These are phyloP conservation scores for Daldinia decipiens DNA, from an alignment of 495 filamentous ascomycete genomes.

Conservation along the genomic window DNA sequence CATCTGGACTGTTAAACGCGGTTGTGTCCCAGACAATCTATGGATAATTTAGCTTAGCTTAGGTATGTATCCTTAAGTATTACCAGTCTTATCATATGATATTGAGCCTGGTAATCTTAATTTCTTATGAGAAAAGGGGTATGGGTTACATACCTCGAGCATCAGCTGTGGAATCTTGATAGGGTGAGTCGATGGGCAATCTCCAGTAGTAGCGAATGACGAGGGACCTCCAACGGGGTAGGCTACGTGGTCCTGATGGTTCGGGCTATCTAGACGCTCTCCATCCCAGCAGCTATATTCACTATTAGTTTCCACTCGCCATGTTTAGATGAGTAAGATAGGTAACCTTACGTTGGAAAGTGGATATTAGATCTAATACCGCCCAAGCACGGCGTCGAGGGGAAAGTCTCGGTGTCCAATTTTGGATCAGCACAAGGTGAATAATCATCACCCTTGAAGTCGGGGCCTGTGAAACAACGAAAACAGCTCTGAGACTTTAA, in stretches of 20 bases:
- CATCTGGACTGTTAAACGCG: constrained; percentile 50
- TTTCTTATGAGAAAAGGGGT: neutral
- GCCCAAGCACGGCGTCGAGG: constrained; percentile 45
- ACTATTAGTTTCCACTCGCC: neutral
- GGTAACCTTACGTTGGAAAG: constrained; percentile 52
- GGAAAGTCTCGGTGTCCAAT: constrained; percentile 51
- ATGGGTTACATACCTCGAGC: constrained; percentile 45
- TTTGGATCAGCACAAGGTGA: constrained; percentile 48
- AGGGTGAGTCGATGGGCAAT: constrained; percentile 56
- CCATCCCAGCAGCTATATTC: constrained; percentile 52
- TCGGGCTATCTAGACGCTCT: constrained; percentile 50
- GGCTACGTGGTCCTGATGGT: constrained; percentile 56
- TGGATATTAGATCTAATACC: constrained; percentile 58
- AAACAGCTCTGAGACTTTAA: constrained; percentile 54
- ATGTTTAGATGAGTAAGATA: constrained; percentile 22
- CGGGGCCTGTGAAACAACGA: constrained; percentile 55
- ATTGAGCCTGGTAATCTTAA: neutral
- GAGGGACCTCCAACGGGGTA: constrained; percentile 50
- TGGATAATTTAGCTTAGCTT: neutral
- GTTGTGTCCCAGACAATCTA: constrained; percentile 53
- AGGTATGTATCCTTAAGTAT: neutral
- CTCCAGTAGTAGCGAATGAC: constrained; percentile 49
- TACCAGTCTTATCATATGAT: neutral
- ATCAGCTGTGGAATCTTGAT: constrained; percentile 58
- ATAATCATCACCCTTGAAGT: constrained; percentile 54